Evolutionary conservation across 179 eudicot genomes (phyloP).

Genomic region (Heliamphora pulchella): DNA sequence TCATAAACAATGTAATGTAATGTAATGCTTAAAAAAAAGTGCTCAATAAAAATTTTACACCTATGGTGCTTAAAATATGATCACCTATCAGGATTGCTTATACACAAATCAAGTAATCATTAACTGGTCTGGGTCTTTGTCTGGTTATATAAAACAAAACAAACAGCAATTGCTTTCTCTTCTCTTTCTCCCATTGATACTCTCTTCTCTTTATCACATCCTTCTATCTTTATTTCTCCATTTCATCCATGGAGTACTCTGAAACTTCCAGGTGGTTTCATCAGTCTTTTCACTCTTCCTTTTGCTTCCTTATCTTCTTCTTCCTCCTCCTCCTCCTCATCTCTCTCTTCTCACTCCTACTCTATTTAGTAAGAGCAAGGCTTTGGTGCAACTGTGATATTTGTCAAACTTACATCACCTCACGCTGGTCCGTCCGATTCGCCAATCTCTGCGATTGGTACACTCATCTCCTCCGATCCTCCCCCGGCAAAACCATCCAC

Average conservation of each 20-base stretch:
- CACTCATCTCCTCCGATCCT: slow-evolving; percentile 51
- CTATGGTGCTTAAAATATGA: no score
- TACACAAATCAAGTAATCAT: no score
- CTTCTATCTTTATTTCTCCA: neutral
- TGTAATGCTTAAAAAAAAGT: no score
- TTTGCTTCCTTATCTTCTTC: slow-evolving; percentile 12
- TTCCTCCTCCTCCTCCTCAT: slow-evolving; percentile 3
- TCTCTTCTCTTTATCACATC: slow-evolving; percentile 7
- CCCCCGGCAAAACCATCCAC: slow-evolving; percentile 56
- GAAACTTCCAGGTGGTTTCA: slow-evolving; percentile 18
- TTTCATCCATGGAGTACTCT: slow-evolving; percentile 25
- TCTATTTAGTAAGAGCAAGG: slow-evolving; percentile 20
- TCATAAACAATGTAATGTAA: no score
- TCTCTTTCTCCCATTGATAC: no score
- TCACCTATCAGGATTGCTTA: no score
- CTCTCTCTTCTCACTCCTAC: slow-evolving; percentile 11
- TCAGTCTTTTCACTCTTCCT: slow-evolving; percentile 14
- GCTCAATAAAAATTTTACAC: no score
- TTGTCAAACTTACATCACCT: slow-evolving; percentile 42
- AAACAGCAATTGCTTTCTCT: no score
- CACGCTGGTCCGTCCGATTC: slow-evolving; percentile 40
- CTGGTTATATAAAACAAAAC: no score
- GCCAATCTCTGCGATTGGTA: slow-evolving; percentile 67
- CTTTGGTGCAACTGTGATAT: slow-evolving; percentile 49
- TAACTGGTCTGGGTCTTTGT: no score